Conservation (phyloP, 2,329 filamentous ascomycete species). For the Fusarium subglutinans region DNA sequence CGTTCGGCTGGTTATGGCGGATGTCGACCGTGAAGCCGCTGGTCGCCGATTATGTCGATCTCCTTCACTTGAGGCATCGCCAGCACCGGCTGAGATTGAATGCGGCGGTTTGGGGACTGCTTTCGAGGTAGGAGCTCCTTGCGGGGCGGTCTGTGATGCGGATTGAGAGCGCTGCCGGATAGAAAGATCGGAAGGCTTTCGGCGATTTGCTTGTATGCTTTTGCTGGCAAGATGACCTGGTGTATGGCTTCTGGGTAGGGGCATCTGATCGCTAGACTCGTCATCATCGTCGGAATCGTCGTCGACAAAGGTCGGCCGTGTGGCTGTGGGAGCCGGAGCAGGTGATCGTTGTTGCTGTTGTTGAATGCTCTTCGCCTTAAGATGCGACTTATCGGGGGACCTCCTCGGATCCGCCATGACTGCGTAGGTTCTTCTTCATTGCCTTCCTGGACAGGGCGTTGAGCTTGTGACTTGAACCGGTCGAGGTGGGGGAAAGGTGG, state of each 20-base stretch:
- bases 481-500: constrained; percentile 14
- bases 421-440: constrained; percentile 44
- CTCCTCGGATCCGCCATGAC: constrained; percentile 57
- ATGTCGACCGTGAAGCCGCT: constrained; percentile 61
- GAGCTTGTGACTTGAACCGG: constrained; percentile 11
- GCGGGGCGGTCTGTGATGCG: constrained; percentile 48
- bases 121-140: constrained; percentile 42
- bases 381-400: constrained; percentile 48
- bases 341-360: constrained; percentile 56
- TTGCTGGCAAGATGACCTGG: constrained; percentile 69
- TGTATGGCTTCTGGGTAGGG: constrained; percentile 66
- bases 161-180: constrained; percentile 66
- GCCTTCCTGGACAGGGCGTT: constrained; percentile 39
- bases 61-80: constrained; percentile 41
- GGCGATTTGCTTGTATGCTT: constrained; percentile 60
- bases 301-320: constrained; percentile 48
- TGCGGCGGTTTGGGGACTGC: constrained; percentile 42
- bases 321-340: constrained; percentile 35
- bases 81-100: constrained; percentile 31
- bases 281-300: constrained; percentile 49
- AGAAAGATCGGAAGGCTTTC: constrained; percentile 61
- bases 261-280: constrained; percentile 49
- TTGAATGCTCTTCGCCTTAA: constrained; percentile 53
- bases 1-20: constrained; percentile 56
- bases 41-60: constrained; percentile 50